phyloP scores from a whole-genome alignment of 306 rosid species.

The Prinsepia uniflora region DNA sequence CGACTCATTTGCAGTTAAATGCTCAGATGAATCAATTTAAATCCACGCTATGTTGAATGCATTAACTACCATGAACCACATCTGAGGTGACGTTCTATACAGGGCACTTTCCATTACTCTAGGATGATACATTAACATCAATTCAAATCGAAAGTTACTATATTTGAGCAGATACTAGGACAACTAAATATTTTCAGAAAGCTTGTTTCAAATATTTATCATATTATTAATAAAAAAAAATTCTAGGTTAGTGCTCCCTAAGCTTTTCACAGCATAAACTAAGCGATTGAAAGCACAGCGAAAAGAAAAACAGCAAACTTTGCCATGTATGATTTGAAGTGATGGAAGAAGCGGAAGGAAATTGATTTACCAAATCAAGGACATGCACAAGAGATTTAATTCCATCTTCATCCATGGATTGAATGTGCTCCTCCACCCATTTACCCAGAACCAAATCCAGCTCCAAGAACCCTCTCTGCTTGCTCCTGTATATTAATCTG shows the following conservation, averaged over 20 bases:
- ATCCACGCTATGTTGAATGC: neutral
- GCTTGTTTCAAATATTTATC: neutral
- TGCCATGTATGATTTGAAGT: neutral
- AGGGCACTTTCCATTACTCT: neutral
- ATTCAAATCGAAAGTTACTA: neutral
- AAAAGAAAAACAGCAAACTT: neutral
- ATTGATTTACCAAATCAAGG: constrained; percentile 66
- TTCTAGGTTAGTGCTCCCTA: neutral
- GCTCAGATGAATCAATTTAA: neutral
- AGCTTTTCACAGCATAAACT: neutral
- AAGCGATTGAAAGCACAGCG: neutral
- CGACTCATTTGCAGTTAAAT: neutral
- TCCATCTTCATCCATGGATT: constrained; percentile 63
- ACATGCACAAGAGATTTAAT: constrained; percentile 58
- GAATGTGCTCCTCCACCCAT: constrained; percentile 80
- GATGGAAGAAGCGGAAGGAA: neutral
- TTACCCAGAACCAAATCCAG: constrained; percentile 88
- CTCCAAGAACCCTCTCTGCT: constrained; percentile 81
- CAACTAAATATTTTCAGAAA: neutral
- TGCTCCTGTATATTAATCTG: constrained; percentile 82
- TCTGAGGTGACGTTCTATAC: neutral
- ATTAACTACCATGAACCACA: neutral
- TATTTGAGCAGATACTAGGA: neutral
- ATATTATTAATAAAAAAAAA: neutral
- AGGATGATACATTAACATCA: neutral